Conservation (phyloP, 345 rosid species). For the Sonneratia caseolaris region DNA sequence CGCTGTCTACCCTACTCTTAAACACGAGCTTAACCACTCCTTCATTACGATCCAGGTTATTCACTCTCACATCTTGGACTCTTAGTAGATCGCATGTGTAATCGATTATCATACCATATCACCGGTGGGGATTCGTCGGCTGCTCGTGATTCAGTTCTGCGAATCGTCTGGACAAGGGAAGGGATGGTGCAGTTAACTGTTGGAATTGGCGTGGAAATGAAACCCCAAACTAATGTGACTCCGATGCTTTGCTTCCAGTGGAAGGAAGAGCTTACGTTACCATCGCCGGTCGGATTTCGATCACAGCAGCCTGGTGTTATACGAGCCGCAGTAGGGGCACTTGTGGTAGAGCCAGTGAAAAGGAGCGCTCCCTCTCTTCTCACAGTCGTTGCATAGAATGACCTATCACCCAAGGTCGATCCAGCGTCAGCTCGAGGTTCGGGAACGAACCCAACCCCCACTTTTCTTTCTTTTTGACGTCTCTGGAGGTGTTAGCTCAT, state of each 20-base stretch:
- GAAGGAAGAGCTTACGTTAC: neutral
- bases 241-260: neutral
- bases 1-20: no score
- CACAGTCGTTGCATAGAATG: conserved; percentile 23
- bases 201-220: neutral
- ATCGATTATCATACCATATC: no score
- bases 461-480: neutral
- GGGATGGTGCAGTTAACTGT: neutral
- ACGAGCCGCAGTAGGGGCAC: conserved; percentile 15
- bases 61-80: no score
- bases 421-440: neutral
- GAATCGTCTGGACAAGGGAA: neutral
- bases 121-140: no score
- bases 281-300: neutral
- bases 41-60: no score
- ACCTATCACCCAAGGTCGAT: conserved; percentile 2
- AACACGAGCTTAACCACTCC: no score
- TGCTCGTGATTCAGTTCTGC: neutral
- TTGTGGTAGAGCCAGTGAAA: conserved; percentile 22
- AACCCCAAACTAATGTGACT: neutral
- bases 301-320: conserved; percentile 16
- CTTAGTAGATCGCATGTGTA: no score
- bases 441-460: neutral
- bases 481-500: neutral
- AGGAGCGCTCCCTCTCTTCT: conserved; percentile 18